A percentile compares a stretch with the other conserved stretches of the same genome.
phyloP scores from a whole-genome alignment of 257 asterid genomes.

The Thymus quinquecostatus region DNA sequence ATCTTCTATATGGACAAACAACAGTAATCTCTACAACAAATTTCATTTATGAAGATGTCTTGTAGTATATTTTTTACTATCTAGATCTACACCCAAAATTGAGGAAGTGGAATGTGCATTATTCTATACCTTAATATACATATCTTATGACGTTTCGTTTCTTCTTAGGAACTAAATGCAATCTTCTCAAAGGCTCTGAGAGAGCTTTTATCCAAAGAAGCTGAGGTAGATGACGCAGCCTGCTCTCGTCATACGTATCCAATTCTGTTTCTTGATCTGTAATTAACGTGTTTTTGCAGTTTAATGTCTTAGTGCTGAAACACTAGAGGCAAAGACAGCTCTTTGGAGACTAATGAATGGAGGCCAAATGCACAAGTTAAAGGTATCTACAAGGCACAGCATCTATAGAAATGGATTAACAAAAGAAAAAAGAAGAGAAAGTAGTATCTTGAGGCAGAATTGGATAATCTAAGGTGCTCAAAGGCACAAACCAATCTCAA shows the following conservation, averaged over 20 bases:
- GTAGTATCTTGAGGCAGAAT: constrained; percentile 60
- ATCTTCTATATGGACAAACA: background rate
- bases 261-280: background rate
- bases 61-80: background rate
- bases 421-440: no score
- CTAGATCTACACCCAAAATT: background rate
- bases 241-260: background rate
- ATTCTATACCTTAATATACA: background rate
- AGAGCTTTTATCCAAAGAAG: constrained; percentile 78
- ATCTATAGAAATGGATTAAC: no score
- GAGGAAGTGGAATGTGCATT: background rate
- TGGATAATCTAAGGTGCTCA: constrained; percentile 60
- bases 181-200: constrained; percentile 81
- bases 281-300: constrained; percentile 41
- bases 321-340: constrained; percentile 84
- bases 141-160: background rate
- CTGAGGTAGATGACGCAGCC: constrained; percentile 87
- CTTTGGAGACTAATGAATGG: constrained; percentile 66
- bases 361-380: constrained; percentile 64
- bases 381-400: no score
- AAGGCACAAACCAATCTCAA: constrained; percentile 66
- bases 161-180: constrained; percentile 76
- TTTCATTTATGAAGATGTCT: background rate
- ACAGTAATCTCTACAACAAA: background rate
- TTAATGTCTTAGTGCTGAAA: constrained; percentile 67